Conservation (phyloP, 2,329 filamentous ascomycete genomes). For the Penicillium palitans region DNA sequence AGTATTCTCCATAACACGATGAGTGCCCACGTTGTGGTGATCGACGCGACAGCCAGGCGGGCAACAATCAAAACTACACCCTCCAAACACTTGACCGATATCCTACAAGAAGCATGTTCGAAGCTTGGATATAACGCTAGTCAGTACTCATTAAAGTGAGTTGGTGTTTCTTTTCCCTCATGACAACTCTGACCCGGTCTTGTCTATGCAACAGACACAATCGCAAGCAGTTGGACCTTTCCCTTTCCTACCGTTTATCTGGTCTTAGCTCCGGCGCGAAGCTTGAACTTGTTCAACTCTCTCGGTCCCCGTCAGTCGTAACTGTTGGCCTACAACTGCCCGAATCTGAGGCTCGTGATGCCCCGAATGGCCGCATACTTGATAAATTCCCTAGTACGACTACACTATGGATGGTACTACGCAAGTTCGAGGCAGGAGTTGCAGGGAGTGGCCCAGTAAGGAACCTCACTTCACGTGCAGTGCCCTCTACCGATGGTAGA, state of each 20-base stretch:
- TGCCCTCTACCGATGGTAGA: conserved; percentile 59
- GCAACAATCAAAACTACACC: conserved; percentile 81
- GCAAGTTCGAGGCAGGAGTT: conserved; percentile 80
- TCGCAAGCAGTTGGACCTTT: conserved; percentile 82
- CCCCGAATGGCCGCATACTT: conserved; percentile 67
- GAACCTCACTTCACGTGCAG: conserved; percentile 81
- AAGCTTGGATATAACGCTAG: conserved; percentile 73
- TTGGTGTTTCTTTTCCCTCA: conserved; percentile 8
- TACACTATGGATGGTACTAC: conserved; percentile 83
- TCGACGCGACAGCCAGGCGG: conserved; percentile 75
- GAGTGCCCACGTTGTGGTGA: conserved; percentile 85
- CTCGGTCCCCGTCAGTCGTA: conserved; percentile 80
- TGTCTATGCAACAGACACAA: conserved; percentile 60
- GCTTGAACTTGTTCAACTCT: conserved; percentile 84
- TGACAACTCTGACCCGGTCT: conserved; percentile 15
- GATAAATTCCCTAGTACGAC: conserved; percentile 88
- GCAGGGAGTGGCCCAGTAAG: conserved; percentile 61
- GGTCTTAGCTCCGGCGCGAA: conserved; percentile 84
- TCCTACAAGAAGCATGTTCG: conserved; percentile 81
- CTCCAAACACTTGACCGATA: conserved; percentile 76
- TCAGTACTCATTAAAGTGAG: conserved; percentile 78
- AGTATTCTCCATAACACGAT: conserved; percentile 50
- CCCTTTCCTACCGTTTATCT: conserved; percentile 77
- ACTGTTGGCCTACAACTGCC: conserved; percentile 87
- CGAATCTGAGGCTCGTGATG: conserved; percentile 63